Base-by-base conservation (phyloP, 1,139 yeast species). In the Geotrichum klebahnii region DNA sequence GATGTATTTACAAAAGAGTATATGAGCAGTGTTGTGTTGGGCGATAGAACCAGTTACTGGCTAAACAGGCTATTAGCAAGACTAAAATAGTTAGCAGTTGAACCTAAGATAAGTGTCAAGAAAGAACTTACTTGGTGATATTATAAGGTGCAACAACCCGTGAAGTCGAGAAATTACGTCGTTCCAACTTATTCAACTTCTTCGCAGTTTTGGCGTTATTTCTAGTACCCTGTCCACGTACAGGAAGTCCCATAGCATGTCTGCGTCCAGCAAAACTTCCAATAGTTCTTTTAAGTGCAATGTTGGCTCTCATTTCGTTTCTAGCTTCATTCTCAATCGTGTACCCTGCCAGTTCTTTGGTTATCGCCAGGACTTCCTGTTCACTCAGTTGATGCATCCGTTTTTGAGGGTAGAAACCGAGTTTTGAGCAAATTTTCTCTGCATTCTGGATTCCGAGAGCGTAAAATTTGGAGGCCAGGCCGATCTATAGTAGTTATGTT, bases 381-480 rank as follows among this genome's bases (percentile, higher is more conserved):
- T 92, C 98, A 28, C 84, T 75, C 43, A 92, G 77, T 68, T 92
- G 95, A 66, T 87, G 92, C 87, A 92, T 84, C 69, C 95, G 80
- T 95, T 90, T 89, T 66, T 79, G 76, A 36, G 97, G 97, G 64
- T 90, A 92, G 52, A 92, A 78, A 8, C 96, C 96, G 23, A 92
- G 80, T 65, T 81, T 86, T 41, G 97, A 83, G 67, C 97, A 88
- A 50, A 94, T 74, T 61, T 75, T 74, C 56, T 79, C 80, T 1
- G 97, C 92, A n/a, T 86, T 80, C 50, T 73, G 69, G 53, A 73
- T 71, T 3, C 97, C 97, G 38, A 92, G 75, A 37, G 97, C 98
- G 65, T 87, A 90, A 58, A 92, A 84, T 55, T 82, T 82, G 54
- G 84, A 78, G 31, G 90, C 81, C 54, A 90, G 75, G 3, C 95